Base-by-base conservation (phyloP, 2,329 filamentous ascomycete genomes). In the Xylaria sp. region DNA sequence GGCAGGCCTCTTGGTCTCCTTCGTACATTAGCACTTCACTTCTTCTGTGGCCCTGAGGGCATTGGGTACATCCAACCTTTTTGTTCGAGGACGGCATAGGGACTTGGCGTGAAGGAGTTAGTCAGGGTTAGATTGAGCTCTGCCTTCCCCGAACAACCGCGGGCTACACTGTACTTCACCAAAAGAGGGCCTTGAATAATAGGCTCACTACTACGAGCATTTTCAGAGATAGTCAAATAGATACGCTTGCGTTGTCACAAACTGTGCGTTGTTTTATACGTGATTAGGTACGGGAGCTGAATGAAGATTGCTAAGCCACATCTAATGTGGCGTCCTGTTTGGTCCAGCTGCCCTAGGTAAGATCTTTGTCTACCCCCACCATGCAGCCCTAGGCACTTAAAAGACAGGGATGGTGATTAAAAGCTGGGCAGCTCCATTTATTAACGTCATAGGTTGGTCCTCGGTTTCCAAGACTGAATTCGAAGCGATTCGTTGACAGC, bases 41-140 rank as follows among this genome's bases (percentile, higher is more conserved):
- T 78, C 75, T 77, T 73, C 66, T 72, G 54, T 74, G 73, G 75
- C 76, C 76, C 68, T 55, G 70, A 65, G 55, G 76, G 77, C 76
- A 76, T 78, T 78, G 73, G 66, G 63, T 73, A 66, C 72, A 66
- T 69, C 57, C 66, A 69, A 60, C 37, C 37, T 67, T 70, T 68
- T 65, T 63, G 61, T 55, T 64, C 37, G 61, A 61, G 46, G 56
- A 46, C 18, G 44, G 68, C 48, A 59, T 61, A 55, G 54, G 59
- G 58, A 44, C 28, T 55, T 46, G 57, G 68, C 44, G 41, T 58
- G 46, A 48, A 23, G 66, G 66, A 67, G 63, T 69, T 71, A 15
- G 63, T 69, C 66, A 34, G 57, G 55, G 20, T 59, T 55, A 63
- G 50, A 63, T 65, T 70, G 54, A 18, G 62, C 20, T 56, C 23